These are phyloP conservation scores for Scheffersomyces illinoinensis DNA, from an alignment of 1,139 yeast genomes.

Conservation along the genomic window DNA sequence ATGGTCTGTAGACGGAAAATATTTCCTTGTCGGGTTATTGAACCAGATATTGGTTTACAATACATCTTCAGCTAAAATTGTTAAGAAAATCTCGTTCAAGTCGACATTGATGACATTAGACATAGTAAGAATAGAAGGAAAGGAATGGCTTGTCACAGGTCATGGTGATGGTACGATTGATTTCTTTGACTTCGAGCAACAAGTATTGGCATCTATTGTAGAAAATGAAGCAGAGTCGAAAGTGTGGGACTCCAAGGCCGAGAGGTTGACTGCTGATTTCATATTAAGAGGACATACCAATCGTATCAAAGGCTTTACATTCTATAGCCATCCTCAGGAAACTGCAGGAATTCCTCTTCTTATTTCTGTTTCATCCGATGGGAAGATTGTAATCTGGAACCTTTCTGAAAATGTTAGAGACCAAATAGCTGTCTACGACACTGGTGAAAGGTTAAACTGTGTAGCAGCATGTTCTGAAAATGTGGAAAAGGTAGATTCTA, in stretches of 20 bases:
- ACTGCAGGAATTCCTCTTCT: constrained; percentile 47
- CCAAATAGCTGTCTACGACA: constrained; percentile 85
- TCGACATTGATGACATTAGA: constrained; percentile 73
- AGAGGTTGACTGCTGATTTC: constrained; percentile 49
- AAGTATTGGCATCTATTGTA: constrained; percentile 19
- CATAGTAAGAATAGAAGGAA: constrained; percentile 40
- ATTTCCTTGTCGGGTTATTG: constrained; percentile 74
- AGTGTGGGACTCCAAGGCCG: constrained; percentile 30
- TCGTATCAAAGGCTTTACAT: constrained; percentile 77
- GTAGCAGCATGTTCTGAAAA: constrained; percentile 75
- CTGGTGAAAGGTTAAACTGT: constrained; percentile 93
- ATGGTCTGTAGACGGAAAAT: constrained; percentile 64
- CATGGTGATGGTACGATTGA: constrained; percentile 72
- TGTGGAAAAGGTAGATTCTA: constrained; percentile 70
- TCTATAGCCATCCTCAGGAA: constrained; percentile 45
- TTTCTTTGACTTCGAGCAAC: constrained; percentile 47
- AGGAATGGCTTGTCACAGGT: constrained; percentile 66
- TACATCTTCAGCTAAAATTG: constrained; percentile 62
- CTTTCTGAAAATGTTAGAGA: constrained; percentile 51
- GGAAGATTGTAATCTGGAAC: constrained; percentile 91
- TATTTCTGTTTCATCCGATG: constrained; percentile 88
- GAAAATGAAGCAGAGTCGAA: constrained; percentile 24
- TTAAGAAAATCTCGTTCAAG: constrained; percentile 48
- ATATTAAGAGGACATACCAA: constrained; percentile 75
- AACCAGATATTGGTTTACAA: constrained; percentile 66